Evolutionary conservation across 1,284 basidiomycete species (phyloP), one percentile per base, ranked within the genome.

Genomic region (Phlebopus sp.): DNA sequence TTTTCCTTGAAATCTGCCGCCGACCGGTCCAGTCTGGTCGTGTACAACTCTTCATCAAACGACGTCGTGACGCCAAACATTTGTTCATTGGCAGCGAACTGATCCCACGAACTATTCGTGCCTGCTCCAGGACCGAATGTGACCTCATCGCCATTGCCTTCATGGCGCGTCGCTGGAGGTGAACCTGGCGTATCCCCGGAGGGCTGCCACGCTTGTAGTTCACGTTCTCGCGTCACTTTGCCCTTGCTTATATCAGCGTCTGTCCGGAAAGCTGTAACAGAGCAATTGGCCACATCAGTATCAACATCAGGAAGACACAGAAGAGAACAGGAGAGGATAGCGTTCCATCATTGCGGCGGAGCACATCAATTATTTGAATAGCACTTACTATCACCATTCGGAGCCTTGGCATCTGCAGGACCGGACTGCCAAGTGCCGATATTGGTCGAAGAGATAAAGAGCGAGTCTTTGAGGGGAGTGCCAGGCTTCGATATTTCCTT

Each of bases 11-110:
- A 98, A 66, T 95, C 92, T 23, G 88, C 82, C 19, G 81, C 86
- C 50, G 72, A 80, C 55, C 91, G 82, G 66, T 99, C 92, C 42
- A 99, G 77, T 71, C 86, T 93, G 36, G 96, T 99, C 17, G 97
- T 99, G 69, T 99, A 99, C 36, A 87, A 65, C 51, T 95, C 90
- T 71, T 99, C 96, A 60, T 97, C 86, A 67, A 93, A 99, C 61
- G 84, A 82, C 8, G 93, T 92, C 62, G 80, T 93, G 54, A 95
- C 84, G 15, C 97, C 97, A 64, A 97, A 98, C 52, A 92, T 76
- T 57, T 88, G 80, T 69, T 97, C 94, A 69, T 99, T 99, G 47
- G 78, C 90, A 35, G 87, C 87, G 60, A 99, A 99, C 71, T 99
- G 96, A 68, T 99, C 95, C 96, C 97, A 99, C 0, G 74, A 71